phyloP scores from a whole-genome alignment of 768 basidiomycete species.

The Xanthoconium purpureum region DNA sequence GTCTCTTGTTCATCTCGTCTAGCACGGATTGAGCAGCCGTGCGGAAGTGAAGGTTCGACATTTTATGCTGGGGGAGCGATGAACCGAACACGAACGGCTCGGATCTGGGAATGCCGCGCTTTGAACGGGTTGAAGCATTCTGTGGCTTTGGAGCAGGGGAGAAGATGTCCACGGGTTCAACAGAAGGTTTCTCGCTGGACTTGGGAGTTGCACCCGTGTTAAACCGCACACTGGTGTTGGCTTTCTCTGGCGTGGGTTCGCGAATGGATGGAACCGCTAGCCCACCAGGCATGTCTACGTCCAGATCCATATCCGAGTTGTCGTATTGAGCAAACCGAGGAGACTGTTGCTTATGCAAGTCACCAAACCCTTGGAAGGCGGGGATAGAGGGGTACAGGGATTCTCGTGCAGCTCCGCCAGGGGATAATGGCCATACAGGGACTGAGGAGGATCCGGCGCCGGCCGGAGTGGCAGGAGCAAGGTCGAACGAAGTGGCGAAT shows the following conservation, averaged over 20 bases:
- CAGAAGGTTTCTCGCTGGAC: conserved; percentile 31
- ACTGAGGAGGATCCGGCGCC: conserved; percentile 16
- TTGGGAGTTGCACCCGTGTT: conserved; percentile 27
- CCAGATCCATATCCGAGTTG: conserved; percentile 34
- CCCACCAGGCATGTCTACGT: conserved; percentile 38
- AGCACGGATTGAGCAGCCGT: conserved; percentile 66
- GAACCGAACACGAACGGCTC: conserved; percentile 78
- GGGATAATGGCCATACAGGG: conserved; percentile 44
- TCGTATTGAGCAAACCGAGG: conserved; percentile 18
- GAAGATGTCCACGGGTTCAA: conserved; percentile 37
- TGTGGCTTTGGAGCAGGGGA: conserved; percentile 35
- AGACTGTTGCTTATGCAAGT: conserved; percentile 19
- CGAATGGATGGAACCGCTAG: conserved; percentile 17
- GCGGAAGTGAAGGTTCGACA: conserved; percentile 65
- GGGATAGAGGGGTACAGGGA: conserved; percentile 42
- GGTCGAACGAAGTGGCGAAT: conserved; percentile 64
- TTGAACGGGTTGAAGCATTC: conserved; percentile 20
- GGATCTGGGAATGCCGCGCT: conserved; percentile 19
- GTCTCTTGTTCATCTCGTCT: conserved; percentile 78
- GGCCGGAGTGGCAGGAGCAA: conserved; percentile 56
- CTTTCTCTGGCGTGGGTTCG: conserved; percentile 23
- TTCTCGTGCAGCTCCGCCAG: conserved; percentile 17
- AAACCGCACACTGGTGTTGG: conserved; percentile 2
- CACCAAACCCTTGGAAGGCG: conserved; percentile 31
- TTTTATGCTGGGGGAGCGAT: conserved; percentile 58